Percentiles rank a stretch among this genome's conserved stretches.
These are phyloP conservation scores for Metarhizium guizhouense DNA, from an alignment of 2,329 filamentous ascomycete genomes.

Conservation along the genomic window DNA sequence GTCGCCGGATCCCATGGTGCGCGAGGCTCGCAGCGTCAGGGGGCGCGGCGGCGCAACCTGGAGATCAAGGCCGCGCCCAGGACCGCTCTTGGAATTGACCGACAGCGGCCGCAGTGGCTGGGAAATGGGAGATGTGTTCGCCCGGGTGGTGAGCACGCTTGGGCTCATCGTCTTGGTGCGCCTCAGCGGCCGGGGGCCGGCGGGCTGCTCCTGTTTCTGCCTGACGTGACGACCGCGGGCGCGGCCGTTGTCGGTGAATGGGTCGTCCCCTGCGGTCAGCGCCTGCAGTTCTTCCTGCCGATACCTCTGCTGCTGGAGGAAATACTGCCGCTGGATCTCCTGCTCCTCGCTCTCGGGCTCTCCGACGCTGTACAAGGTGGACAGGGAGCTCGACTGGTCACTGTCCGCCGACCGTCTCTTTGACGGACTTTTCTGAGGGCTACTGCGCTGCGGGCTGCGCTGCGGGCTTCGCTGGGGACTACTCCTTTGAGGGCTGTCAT, in stretches of 20 bases:
- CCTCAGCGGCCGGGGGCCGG: conserved; percentile 10
- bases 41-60: neutral
- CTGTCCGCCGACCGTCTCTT: conserved; percentile 29
- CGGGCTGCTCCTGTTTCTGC: conserved; percentile 2
- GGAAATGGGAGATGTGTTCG: neutral
- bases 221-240: neutral
- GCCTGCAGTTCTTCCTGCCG: neutral
- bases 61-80: neutral
- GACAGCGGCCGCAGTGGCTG: neutral
- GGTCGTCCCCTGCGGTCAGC: conserved; percentile 14
- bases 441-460: conserved; percentile 10
- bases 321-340: conserved; percentile 4
- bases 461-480: conserved; percentile 12
- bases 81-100: neutral
- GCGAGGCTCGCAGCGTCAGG: conserved; percentile 7
- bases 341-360: conserved; percentile 30
- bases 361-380: conserved; percentile 47
- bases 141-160: conserved; percentile 4
- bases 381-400: conserved; percentile 42
- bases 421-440: conserved; percentile 8
- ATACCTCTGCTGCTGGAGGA: neutral
- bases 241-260: conserved; percentile 19
- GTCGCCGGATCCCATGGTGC: conserved; percentile 6
- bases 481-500: conserved; percentile 12
- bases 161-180: conserved; percentile 15